phyloP scores from a whole-genome alignment of 2,329 filamentous ascomycete species.

The Fragosphaeria purpurea region DNA sequence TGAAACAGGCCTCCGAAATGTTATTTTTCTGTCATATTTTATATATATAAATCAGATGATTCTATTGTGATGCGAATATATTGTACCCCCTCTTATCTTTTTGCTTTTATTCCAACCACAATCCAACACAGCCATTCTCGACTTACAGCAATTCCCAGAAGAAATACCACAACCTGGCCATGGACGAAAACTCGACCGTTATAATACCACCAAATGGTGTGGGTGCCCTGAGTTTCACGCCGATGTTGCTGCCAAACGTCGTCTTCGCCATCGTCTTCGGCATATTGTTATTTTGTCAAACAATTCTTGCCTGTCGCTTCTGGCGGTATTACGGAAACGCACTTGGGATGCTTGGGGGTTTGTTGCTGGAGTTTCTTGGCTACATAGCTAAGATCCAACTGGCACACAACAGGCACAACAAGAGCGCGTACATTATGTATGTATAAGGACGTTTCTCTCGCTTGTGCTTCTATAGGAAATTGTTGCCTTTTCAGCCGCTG shows the following conservation, averaged over 20 bases:
- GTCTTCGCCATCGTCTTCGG: slow-evolving; percentile 8
- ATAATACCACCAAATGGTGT: slow-evolving; percentile 7
- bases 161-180: no score
- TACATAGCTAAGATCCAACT: slow-evolving; percentile 14
- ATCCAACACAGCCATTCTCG: background rate
- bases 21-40: no score
- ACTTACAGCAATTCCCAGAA: background rate
- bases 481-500: no score
- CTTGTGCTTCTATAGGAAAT: no score
- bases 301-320: slow-evolving; percentile 4
- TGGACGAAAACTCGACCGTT: no score
- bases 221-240: slow-evolving; percentile 10
- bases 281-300: background rate
- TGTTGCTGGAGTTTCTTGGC: slow-evolving; percentile 13
- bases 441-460: background rate
- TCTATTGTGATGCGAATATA: no score
- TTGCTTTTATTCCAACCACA: no score
- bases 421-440: slow-evolving; percentile 15
- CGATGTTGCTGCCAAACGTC: slow-evolving; percentile 6
- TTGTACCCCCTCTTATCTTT: no score
- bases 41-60: no score
- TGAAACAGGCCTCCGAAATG: no score
- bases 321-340: slow-evolving; percentile 13
- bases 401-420: slow-evolving; percentile 9
- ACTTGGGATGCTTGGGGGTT: slow-evolving; percentile 14